Conservation (phyloP, 192 early-diverging fungal genomes). For the Chytriomyces sp. region DNA sequence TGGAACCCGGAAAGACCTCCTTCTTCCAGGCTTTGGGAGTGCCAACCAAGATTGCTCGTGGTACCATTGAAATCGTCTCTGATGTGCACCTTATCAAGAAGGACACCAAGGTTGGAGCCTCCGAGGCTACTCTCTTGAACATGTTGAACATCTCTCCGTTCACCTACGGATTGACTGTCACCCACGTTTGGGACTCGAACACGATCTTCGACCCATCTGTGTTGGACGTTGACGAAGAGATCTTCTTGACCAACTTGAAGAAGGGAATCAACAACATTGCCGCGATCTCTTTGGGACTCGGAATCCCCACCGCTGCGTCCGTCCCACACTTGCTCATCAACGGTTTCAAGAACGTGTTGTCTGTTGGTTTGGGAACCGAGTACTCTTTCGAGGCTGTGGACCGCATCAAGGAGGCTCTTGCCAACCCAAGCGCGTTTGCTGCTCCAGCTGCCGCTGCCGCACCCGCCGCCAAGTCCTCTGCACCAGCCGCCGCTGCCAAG, state of each 20-base stretch:
- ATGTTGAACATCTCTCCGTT: constrained; percentile 99
- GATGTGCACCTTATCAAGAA: constrained; percentile 91
- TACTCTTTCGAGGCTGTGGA: constrained; percentile 90
- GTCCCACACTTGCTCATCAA: constrained; percentile 97
- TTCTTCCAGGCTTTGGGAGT: constrained; percentile 99
- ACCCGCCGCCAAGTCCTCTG: constrained; percentile 60
- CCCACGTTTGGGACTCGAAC: constrained; percentile 92
- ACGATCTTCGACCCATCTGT: constrained; percentile 85
- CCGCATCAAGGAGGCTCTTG: constrained; percentile 93
- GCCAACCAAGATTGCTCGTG: constrained; percentile 99
- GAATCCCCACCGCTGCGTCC: constrained; percentile 67
- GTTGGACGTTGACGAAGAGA: constrained; percentile 93
- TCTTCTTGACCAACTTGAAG: constrained; percentile 79
- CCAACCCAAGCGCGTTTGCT: constrained; percentile 88
- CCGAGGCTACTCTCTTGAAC: constrained; percentile 98
- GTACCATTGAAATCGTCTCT: constrained; percentile 99
- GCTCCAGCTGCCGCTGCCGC: constrained; percentile 78
- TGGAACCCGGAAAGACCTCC: constrained; percentile 99
- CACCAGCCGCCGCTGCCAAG: constrained; percentile 62
- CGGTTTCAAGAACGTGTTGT: constrained; percentile 96
- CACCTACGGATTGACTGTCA: constrained; percentile 97
- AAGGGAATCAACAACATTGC: constrained; percentile 95
- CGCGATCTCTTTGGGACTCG: constrained; percentile 77
- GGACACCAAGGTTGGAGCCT: constrained; percentile 94
- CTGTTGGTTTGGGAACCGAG: constrained; percentile 82